Evolutionary conservation across 2,329 filamentous ascomycete genomes (phyloP).

Genomic region (Graphium sp.): DNA sequence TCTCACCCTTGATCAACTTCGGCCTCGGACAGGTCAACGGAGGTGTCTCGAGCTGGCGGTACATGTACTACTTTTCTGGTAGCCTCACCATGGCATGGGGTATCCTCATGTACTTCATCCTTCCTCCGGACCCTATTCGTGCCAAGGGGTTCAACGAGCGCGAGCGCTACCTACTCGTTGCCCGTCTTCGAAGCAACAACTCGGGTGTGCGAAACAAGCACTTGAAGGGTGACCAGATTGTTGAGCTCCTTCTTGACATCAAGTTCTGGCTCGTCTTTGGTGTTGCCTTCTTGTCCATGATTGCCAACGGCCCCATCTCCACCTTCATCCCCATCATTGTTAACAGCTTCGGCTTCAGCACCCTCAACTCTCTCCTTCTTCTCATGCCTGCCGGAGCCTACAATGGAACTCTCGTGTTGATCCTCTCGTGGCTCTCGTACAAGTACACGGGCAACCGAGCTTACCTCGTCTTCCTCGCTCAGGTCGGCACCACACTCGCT

Average conservation of each 20-base stretch:
- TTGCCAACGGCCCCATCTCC: slow-evolving; percentile 24
- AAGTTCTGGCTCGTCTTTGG: slow-evolving; percentile 43
- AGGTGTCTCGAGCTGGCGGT: slow-evolving; percentile 9
- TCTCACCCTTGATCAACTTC: slow-evolving; percentile 15
- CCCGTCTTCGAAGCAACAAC: slow-evolving; percentile 27
- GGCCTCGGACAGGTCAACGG: slow-evolving; percentile 15
- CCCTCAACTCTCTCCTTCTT: slow-evolving; percentile 22
- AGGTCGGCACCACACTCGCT: slow-evolving; percentile 21
- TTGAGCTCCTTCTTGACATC: slow-evolving; percentile 36
- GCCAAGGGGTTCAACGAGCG: slow-evolving; percentile 6
- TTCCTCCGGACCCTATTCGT: slow-evolving; percentile 6
- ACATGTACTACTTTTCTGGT: slow-evolving; percentile 9
- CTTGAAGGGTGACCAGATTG: slow-evolving; percentile 32
- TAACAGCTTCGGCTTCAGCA: slow-evolving; percentile 22
- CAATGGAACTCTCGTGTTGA: slow-evolving; percentile 17
- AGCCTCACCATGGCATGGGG: slow-evolving; percentile 7
- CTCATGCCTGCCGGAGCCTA: slow-evolving; percentile 21
- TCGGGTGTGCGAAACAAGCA: slow-evolving; percentile 25
- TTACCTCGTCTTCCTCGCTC: slow-evolving; percentile 20
- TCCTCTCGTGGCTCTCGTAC: slow-evolving; percentile 21
- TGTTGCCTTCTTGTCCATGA: slow-evolving; percentile 25
- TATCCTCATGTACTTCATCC: slow-evolving; percentile 5
- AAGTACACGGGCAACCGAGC: slow-evolving; percentile 15
- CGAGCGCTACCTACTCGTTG: slow-evolving; percentile 31
- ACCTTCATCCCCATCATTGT: slow-evolving; percentile 27